These are phyloP conservation scores for Psilocybe cyanescens DNA, from an alignment of 768 basidiomycete genomes.

Conservation along the genomic window DNA sequence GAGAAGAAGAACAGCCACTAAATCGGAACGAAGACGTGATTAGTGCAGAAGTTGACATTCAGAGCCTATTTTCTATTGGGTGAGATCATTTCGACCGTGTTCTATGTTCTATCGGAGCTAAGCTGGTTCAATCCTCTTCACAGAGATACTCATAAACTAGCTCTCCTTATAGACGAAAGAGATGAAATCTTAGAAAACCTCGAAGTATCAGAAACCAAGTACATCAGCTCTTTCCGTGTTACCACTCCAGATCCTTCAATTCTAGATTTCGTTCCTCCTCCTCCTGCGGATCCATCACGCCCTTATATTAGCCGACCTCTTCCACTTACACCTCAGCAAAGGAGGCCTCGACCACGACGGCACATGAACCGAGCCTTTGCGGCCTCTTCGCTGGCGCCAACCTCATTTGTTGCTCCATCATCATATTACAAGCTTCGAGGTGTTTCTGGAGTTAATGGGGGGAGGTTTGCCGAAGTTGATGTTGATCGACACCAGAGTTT, in stretches of 20 bases:
- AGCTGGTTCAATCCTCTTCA: slow-evolving; percentile 4
- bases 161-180: slow-evolving; percentile 71
- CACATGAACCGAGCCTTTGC: slow-evolving; percentile 67
- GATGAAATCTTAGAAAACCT: slow-evolving; percentile 80
- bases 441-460: slow-evolving; percentile 62
- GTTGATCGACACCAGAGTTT: slow-evolving; percentile 48
- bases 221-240: slow-evolving; percentile 74
- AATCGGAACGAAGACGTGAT: slow-evolving; percentile 43
- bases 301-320: slow-evolving; percentile 74
- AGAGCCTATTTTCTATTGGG: slow-evolving; percentile 77
- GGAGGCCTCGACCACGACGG: slow-evolving; percentile 46
- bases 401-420: slow-evolving; percentile 79
- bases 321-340: slow-evolving; percentile 47
- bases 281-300: slow-evolving; percentile 43
- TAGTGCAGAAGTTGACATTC: slow-evolving; percentile 64
- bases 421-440: slow-evolving; percentile 77
- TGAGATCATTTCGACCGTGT: slow-evolving; percentile 34
- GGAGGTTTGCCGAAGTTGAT: slow-evolving; percentile 52
- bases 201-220: slow-evolving; percentile 79
- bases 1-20: slow-evolving; percentile 47
- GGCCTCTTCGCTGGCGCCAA: slow-evolving; percentile 71
- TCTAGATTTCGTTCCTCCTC: slow-evolving; percentile 55
- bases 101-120: neutral
- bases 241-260: slow-evolving; percentile 77
- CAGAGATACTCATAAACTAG: slow-evolving; percentile 74